Percentiles rank a stretch among this genome's conserved stretches.
phyloP scores from a whole-genome alignment of 2,329 filamentous ascomycete species.

The Torrubiellomyces zombiae region DNA sequence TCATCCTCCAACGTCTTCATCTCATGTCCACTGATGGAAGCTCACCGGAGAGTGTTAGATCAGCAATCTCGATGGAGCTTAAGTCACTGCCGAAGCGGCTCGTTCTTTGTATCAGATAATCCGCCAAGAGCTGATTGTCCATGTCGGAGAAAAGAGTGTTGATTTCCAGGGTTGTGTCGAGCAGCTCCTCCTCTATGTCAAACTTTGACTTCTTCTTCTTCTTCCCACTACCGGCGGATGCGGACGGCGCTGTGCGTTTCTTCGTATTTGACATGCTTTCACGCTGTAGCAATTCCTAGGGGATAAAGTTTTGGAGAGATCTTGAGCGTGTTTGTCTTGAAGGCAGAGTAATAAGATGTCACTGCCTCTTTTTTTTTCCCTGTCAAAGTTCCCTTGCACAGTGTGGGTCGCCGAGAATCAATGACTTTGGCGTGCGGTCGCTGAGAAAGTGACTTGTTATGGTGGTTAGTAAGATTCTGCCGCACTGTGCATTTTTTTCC shows the following conservation, averaged over 20 bases:
- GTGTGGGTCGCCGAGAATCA: too few relatives aligned
- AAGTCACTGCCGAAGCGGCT: constrained; percentile 64
- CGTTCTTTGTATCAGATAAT: constrained; percentile 68
- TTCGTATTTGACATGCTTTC: constrained; percentile 28
- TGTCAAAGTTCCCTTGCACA: too few relatives aligned
- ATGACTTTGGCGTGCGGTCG: too few relatives aligned
- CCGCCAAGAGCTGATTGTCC: constrained; percentile 68
- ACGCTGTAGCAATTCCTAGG: too few relatives aligned
- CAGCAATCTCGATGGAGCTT: constrained; percentile 69
- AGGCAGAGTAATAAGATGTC: too few relatives aligned
- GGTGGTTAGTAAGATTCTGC: too few relatives aligned
- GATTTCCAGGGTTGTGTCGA: constrained; percentile 55
- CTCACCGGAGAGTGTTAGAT: constrained; percentile 63
- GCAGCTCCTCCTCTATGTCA: constrained; percentile 35
- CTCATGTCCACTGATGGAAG: neutral
- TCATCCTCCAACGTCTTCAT: too few relatives aligned
- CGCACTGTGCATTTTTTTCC: too few relatives aligned
- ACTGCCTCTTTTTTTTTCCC: too few relatives aligned
- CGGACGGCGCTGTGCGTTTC: constrained; percentile 39
- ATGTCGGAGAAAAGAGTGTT: constrained; percentile 70
- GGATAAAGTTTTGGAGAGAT: too few relatives aligned
- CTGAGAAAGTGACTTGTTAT: too few relatives aligned
- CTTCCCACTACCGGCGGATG: constrained; percentile 24
- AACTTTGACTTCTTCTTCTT: constrained; percentile 37
- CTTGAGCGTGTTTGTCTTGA: too few relatives aligned